Conservation (phyloP, 805 yeast species). For the Ogataea salicorniae region DNA sequence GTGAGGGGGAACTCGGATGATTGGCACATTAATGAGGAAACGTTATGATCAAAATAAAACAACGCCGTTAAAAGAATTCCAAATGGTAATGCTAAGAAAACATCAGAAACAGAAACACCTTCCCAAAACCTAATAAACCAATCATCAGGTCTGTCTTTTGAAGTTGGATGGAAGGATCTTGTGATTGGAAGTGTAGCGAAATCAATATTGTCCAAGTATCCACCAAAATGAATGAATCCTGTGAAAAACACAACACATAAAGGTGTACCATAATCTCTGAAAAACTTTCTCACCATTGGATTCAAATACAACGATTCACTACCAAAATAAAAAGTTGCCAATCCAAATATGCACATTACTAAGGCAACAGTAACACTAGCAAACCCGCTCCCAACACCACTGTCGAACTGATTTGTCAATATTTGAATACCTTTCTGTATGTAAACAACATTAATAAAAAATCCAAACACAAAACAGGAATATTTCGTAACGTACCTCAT, state of each 20-base stretch:
- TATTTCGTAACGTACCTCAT: constrained; percentile 70
- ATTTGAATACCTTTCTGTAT: constrained; percentile 89
- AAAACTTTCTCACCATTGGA: constrained; percentile 55
- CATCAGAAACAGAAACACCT: constrained; percentile 60
- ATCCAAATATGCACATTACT: constrained; percentile 73
- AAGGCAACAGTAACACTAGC: constrained; percentile 71
- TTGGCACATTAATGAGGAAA: constrained; percentile 90
- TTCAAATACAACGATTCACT: constrained; percentile 55
- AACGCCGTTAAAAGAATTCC: constrained; percentile 78
- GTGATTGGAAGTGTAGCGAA: constrained; percentile 66
- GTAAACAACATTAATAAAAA: constrained; percentile 83
- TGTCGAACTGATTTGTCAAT: constrained; percentile 59
- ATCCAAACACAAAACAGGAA: constrained; percentile 91
- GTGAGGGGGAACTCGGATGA: constrained; percentile 70
- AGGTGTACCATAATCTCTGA: constrained; percentile 86
- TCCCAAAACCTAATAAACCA: constrained; percentile 80
- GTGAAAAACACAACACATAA: constrained; percentile 81
- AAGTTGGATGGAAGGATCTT: constrained; percentile 71
- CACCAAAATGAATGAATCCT: constrained; percentile 91
- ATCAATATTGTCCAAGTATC: constrained; percentile 50
- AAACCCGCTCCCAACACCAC: constrained; percentile 37
- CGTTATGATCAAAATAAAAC: constrained; percentile 94
- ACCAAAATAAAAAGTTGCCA: constrained; percentile 55
- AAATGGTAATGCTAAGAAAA: constrained; percentile 89
- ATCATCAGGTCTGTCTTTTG: constrained; percentile 44